phyloP scores from a whole-genome alignment of 2,329 filamentous ascomycete genomes.

The Talaromyces sp. region DNA sequence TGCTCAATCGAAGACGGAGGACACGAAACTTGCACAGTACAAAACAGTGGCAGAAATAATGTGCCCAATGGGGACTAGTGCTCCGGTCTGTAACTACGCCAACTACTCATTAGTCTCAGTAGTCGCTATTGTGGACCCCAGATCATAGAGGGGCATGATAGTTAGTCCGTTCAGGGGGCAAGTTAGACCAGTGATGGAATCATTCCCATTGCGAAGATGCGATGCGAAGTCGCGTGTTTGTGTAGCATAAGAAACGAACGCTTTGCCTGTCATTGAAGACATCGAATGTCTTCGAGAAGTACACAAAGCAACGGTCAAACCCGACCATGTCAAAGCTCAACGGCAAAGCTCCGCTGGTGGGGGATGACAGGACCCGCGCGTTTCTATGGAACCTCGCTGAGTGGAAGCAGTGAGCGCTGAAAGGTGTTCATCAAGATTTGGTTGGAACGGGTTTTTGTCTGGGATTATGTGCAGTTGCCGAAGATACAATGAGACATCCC shows the following conservation, averaged over 20 bases:
- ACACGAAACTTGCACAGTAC: neutral
- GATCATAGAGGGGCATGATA: neutral
- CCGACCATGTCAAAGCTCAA: neutral
- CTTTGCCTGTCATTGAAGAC: neutral
- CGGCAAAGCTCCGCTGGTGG: slow-evolving; percentile 7
- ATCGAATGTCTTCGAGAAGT: neutral
- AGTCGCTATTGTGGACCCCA: slow-evolving; percentile 1
- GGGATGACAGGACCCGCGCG: slow-evolving; percentile 2
- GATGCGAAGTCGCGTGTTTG: neutral
- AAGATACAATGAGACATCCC: neutral
- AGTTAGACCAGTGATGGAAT: neutral
- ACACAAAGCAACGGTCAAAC: neutral
- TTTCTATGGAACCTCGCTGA: neutral
- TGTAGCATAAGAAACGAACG: neutral
- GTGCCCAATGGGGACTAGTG: neutral
- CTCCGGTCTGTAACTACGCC: neutral
- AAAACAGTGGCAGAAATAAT: slow-evolving; percentile 5
- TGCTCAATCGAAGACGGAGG: neutral
- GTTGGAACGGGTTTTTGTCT: neutral
- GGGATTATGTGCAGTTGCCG: neutral
- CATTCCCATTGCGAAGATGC: neutral
- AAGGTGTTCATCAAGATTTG: neutral
- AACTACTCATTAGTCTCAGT: neutral
- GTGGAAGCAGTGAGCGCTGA: no score
- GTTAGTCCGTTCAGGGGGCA: neutral